Evolutionary conservation across 306 rosid species (phyloP), one percentile per base, ranked within the genome.

Genomic region (Cicer arietinum): DNA sequence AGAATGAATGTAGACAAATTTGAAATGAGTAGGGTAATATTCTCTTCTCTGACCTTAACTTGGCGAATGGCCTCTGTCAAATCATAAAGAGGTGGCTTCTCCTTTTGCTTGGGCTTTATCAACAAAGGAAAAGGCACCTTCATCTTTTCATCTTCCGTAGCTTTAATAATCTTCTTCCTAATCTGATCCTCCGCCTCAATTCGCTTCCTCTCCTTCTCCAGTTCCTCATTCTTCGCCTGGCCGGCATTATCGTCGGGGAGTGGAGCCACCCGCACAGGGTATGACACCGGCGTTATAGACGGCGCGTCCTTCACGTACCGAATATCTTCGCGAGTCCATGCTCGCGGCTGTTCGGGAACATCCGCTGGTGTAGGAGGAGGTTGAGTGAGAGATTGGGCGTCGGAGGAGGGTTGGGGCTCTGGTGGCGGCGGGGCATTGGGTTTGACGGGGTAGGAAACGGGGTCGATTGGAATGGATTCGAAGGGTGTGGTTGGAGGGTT

Each of bases 31-130:
- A 14, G 44, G 40, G 2, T 4, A 40, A 17, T 40, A 47, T 22
- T 18, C 14, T 22, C 41, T 39, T 25, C 7, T 10, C 56, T n/a
- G 77, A 91, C 99, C 99, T 90, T 94, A 74, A 94, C 93, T 80
- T 76, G 87, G 50, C 95, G 94, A 79, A 94, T 86, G 20, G 93
- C 97, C 56, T 94, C 99, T 48, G 59, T 7, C 85, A 94, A 86
- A 81, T 94, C 97, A 81, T 84, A 81, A 7, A 88, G 35, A n/a
- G 87, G 76, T 6, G 89, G 89, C 77, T 80, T 90, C 77, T 89
- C 95, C 50, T 89, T 92, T 73, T 84, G 86, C 80, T 86, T 88
- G n/a, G 81, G 91, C 77, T 81, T 89, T 7, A 94, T 79, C 70
- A 88, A 73, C 56, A 80, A 58, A 1, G 99, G 99, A 77, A 89